Evolutionary conservation across 441 rosid species (phyloP), one percentile per base, ranked within the genome.

Genomic region (Euphorbia corollata): DNA sequence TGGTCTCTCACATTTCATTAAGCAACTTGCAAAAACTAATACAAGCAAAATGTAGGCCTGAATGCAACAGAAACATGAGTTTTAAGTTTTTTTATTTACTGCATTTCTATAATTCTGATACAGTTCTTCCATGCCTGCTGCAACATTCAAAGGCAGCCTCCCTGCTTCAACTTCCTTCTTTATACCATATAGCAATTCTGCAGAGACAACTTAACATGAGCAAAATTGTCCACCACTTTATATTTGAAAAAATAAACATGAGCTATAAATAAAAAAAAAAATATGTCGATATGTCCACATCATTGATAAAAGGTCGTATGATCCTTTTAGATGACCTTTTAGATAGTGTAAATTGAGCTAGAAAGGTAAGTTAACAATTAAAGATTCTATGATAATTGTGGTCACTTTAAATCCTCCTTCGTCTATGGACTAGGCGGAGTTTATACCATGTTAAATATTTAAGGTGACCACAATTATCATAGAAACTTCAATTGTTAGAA

Each of bases 31-130:
- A 30, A 67, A 41, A 56, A 47, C 56, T 12, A 70, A 64, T 53
- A 61, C 54, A 43, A 61, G 48, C 64, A 55, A 41, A 68, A 64
- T 60, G 75, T 53, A 55, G 62, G 67, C 60, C 59, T 75, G 19
- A 63, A 55, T 66, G 65, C 60, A 70, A 50, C 55, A 72, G 71
- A 59, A 84, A 65, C 50, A 84, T 16, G 62, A 69, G 73, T 67
- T 20, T 36, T 43, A 70, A 76, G 82, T 38, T 63, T 75, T 66
- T 56, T 65, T 65, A 76, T 71, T 89, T 87, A 94, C 99, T 51
- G 97, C 99, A 68, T 82, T 88, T 85, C 81, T 94, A 79, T 91
- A 94, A 83, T 83, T 91, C 82, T 85, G 89, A 72, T 85, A 91
- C 53, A 91, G 63, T 62, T 86, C 96, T 80, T 89, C 92, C 99